Base-by-base conservation (phyloP, 106 monocot genomes). In the Amphibolis antarctica region DNA sequence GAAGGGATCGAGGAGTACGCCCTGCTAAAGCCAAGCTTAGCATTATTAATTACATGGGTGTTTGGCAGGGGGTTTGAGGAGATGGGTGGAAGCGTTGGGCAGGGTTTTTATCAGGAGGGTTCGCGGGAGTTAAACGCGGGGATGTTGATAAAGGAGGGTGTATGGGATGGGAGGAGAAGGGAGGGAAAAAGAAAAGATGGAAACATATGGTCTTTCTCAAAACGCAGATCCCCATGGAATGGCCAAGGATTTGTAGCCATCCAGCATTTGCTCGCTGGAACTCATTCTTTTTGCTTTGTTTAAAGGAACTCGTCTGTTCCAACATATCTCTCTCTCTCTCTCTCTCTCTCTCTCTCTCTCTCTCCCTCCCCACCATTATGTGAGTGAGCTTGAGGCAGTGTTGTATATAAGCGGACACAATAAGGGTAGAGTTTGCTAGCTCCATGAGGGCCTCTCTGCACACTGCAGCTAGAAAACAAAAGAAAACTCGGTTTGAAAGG, bases 151-250 rank as follows among this genome's bases (percentile, higher is more conserved):
- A 42, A 21, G 42, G 28, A 42, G 10, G 17, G 25, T 31, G n/a
- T 4, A 55, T 23, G 9, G 9, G 54, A 22, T 28, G 14, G 30
- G 36, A 28, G 7, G 61, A 57, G 55, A 53, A 51, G 17, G 17
- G 69, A 74, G 74, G 67, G 74, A 75, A 70, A 66, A 36, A 28
- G 68, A 69, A 78, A 79, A 53, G 58, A 54, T 71, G 70, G 69
- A 71, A 69, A 78, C 77, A 53, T 59, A 54, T 71, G 70, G 69
- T 83, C 80, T 92, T 80, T 81, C 81, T 78, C 75, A 69, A 53
- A 77, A 80, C 94, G 88, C 92, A 85, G 89, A 96, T 96, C 94
- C 94, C 94, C 63, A 96, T 78, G 80, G 74, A 79, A 76, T 78
- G 63, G 36, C 25, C 23, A 70, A 66, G 61, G 67, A 58, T 74